Evolutionary conservation across 2,329 filamentous ascomycete species (phyloP), one percentile per base, ranked within the genome.

Genomic region (Hypoxylon sp.): DNA sequence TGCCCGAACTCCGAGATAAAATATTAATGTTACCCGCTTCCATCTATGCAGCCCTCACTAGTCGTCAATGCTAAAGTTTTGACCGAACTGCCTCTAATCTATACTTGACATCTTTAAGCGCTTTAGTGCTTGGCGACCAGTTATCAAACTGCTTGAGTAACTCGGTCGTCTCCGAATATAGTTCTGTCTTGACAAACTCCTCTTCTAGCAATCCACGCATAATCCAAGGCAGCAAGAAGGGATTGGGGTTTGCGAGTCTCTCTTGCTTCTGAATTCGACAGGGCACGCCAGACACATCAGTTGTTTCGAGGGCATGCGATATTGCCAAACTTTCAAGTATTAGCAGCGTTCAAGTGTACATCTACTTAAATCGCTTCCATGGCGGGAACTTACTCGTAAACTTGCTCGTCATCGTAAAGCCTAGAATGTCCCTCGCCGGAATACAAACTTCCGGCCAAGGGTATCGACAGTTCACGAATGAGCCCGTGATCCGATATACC

Each of bases 131-230:
- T 0, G 96, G 96, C 75, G 91, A 94, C 96, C 96, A 99, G 55
- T 92, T 89, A 76, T 98, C 94, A 78, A 98, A 99, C 77, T 97
- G 89, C 64, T 83, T 84, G n/a, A 99, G 81, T 52, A 99, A 79
- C 74, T 93, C 87, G 64, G 87, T 86, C 5, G 93, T 93, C 79
- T 99, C 96, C 1, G 84, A 80, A 30, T 87, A 87, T 16, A 97
- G 80, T 75, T 96, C 91, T 20, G 88, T 92, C 77, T 91, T 93
- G 22, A 98, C 95, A 73, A 93, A 89, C 16, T 96, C 91, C 77
- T 99, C 96, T 76, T 98, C 96, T 2, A 99, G 80, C 61, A 99
- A 81, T 0, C 96, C 96, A 6, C 96, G 88, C 89, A 99, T 96
- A 33, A 96, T 95, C 90, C 96, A 99, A 0, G 96, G 96, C 12